These are phyloP conservation scores for Stylosanthes scabra DNA, from an alignment of 331 rosid species.

Conservation along the genomic window DNA sequence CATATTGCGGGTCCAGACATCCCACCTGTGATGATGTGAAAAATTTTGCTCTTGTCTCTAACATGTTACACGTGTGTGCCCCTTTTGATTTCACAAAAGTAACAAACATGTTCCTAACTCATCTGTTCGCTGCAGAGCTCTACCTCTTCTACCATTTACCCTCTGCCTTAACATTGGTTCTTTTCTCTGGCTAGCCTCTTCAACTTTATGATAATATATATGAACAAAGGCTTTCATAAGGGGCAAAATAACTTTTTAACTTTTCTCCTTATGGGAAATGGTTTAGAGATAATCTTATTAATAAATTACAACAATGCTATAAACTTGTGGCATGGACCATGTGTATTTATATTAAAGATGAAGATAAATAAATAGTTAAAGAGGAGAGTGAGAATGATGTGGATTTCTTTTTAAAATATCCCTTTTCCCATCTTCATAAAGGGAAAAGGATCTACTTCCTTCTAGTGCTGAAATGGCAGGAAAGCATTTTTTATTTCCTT, in stretches of 20 bases:
- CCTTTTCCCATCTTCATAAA: constrained; percentile 39
- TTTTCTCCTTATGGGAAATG: constrained; percentile 26
- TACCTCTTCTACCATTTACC: neutral
- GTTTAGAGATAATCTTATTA: neutral
- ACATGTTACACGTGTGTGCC: constrained; percentile 52
- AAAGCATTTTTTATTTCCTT: neutral
- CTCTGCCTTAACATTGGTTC: neutral
- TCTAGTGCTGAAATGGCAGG: constrained; percentile 38
- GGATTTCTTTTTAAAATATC: constrained; percentile 37
- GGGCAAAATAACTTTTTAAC: constrained; percentile 12
- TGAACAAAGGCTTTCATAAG: constrained; percentile 4
- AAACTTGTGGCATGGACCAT: constrained; percentile 38
- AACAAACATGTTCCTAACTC: neutral
- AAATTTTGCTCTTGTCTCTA: constrained; percentile 36
- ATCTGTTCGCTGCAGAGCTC: neutral
- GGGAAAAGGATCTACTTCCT: constrained; percentile 39
- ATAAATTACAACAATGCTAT: too few species aligned
- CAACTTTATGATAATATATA: neutral
- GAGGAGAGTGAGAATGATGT: constrained; percentile 19
- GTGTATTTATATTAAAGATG: constrained; percentile 23
- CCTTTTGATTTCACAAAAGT: constrained; percentile 10
- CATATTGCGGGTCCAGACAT: constrained; percentile 53
- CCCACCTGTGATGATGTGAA: constrained; percentile 50
- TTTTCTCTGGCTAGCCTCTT: neutral
- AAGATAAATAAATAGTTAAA: neutral